Evolutionary conservation across 257 asterid genomes (phyloP), one percentile per base, ranked within the genome.

Genomic region (Prunella vulgaris): DNA sequence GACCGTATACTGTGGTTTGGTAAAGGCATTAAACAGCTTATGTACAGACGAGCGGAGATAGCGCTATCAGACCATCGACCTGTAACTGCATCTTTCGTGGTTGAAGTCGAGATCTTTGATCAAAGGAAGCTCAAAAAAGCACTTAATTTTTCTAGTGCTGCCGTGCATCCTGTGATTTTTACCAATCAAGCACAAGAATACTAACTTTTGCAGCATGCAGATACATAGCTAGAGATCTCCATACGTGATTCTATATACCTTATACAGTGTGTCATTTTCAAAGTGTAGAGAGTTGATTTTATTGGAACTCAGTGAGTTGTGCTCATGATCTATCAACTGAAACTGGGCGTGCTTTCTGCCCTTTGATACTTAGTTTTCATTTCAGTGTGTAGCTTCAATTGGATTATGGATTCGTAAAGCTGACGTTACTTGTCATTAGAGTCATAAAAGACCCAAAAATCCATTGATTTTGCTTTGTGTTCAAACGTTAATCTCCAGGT

Each of bases 1-100:
- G 98, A 93, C 75, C 93, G 98, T 0, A 84, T 93, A 77, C 87
- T 93, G 2, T 93, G 96, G 95, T 76, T 83, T 6, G 98, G 98
- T 54, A 88, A 85, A 77, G 98, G 97, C 78, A 88, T 93, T 20
- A 93, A 82, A 73, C 97, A 93, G 66, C 80, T 84, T 0, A 76
- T 73, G 17, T 93, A 93, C 80, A 78, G 80, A 72, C 72, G 96
- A 59, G 79, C 93, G 33, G 95, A 90, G 75, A 74, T 79, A 21
- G 82, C 48, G 71, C 79, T 93, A 52, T 90, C 98, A 30, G 98
- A 93, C 60, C 98, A 93, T 78, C 84, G 97, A 20, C 97, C 98
- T 1, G 93, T 93, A 30, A 86, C 95, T 71, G 82, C 96, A 21
- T 73, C 70, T 59, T 93, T 90, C 80, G 13, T 64, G 63, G 84